Evolutionary conservation across 1,284 basidiomycete genomes (phyloP), one percentile per base, ranked within the genome.

Genomic region (Vanrija sp.): DNA sequence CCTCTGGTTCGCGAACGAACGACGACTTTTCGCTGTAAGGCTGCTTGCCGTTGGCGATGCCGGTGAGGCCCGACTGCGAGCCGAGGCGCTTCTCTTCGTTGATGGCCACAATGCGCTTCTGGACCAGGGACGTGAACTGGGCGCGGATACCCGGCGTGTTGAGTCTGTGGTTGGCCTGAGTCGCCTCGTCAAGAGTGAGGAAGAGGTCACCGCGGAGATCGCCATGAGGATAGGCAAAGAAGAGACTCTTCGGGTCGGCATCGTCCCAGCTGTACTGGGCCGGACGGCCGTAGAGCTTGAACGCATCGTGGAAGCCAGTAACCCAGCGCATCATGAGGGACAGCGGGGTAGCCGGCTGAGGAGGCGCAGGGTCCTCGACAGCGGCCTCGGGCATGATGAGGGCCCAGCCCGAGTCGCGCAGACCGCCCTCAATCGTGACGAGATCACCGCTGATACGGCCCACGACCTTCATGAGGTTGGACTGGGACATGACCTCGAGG

Each of bases 241-340:
- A 73, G 16, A 76, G 55, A 47, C 67, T 70, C 25, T 49, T 59
- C 0, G 84, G 81, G 71, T 94, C 85, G 18, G 85, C 81, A 54
- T 87, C 87, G 66, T 96, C 88, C 88, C 89, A 96, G 44, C 83
- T 86, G 78, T 93, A 95, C 31, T 80, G 77, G 19, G 83, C 80
- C 2, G 91, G 89, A 38, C 77, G 83, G 35, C 93, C 93, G 71
- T 95, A 94, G 25, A 96, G 79, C 59, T 82, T 81, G 71, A 92
- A 93, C 2, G 86, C 84, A 71, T 95, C 91, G 67, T 95, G 91
- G 46, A 93, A 80, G 16, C 82, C 89, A 54, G 93, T 84, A 49
- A 96, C 79, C 94, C 95, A 98, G 71, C 87, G 88, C 62, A 98
- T 80, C 90, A 98, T 95, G 73, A 94, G 92, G 43, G 82, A 81